Base-by-base conservation (phyloP, 2,329 filamentous ascomycete species). In the Verticillium tricorpus region DNA sequence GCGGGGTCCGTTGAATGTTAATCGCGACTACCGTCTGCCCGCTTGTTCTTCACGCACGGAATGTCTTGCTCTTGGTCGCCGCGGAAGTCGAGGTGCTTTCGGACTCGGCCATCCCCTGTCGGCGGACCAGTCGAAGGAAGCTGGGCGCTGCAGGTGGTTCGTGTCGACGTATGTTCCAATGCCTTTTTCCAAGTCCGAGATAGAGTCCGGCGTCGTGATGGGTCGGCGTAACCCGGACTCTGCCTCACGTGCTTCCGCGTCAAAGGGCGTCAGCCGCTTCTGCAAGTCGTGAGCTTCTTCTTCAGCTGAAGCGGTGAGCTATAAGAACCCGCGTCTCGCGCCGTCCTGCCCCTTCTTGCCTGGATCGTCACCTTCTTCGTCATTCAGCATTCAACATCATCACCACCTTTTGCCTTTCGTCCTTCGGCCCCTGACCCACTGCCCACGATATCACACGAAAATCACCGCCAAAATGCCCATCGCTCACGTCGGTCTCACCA, bases 401-500 rank as follows among this genome's bases (percentile, higher is more conserved):
- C n/a, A n/a, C n/a, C n/a, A n/a, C n/a, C n/a, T n/a, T n/a, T n/a
- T n/a, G n/a, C n/a, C 39, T n/a, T 8, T 14, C 34, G 11, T 35
- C 5, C 11, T 35, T 45, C 17, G 9, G 5, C 39, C n/a, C 25
- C 25, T 25, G n/a, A 17, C 39, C 39, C 39, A 17, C 17, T 14
- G 9, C 34, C 12, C 40, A 50, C 19, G 17, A n/a, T 15, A 17
- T 17, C n/a, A 9, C 35, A 37, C 17, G 28, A 6, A 19, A 52
- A 14, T 45, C 40, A 56, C 34, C 52, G 37, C 60, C 58, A 71
- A 50, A 62, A 77, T 76, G 73, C 64, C 71, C 35, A 73, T 78
- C 63, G 71, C 75, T 55, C 76, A 78, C 68, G 68, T 70, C 50
- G 66, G 69, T 59, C 65, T 78, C 62, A 61, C 59, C 22, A 67